Conservation (phyloP, 2,329 filamentous ascomycete genomes). For the Trichophyton verrucosum region DNA sequence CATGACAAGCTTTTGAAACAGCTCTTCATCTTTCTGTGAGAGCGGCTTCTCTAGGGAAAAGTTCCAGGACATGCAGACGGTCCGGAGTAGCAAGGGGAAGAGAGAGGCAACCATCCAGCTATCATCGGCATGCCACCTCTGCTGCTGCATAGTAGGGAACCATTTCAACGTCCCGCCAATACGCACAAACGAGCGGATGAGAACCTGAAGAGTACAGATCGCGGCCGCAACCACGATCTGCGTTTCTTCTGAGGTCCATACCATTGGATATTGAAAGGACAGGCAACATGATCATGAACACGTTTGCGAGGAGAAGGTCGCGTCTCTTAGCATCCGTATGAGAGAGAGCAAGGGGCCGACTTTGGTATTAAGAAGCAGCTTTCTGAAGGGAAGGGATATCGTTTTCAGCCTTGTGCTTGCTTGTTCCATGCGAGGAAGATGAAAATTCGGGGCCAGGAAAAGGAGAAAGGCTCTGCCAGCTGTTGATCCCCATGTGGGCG, state of each 20-base stretch:
- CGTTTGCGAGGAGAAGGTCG: not conserved
- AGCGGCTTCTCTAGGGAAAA: conserved; percentile 7
- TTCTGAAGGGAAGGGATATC: not conserved
- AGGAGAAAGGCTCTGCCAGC: not conserved
- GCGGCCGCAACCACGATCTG: conserved; percentile 12
- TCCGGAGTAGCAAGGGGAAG: conserved; percentile 9
- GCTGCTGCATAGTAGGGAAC: conserved; percentile 10
- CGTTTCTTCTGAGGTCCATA: conserved; percentile 13
- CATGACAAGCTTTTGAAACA: conserved; percentile 11
- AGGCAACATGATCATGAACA: not conserved
- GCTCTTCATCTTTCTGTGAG: conserved; percentile 1
- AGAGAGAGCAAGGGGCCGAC: not conserved
- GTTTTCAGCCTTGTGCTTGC: not conserved
- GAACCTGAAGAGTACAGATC: conserved; percentile 10
- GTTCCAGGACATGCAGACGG: conserved; percentile 9
- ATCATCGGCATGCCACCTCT: conserved; percentile 13
- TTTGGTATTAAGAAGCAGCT: not conserved
- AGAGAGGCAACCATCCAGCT: conserved; percentile 14
- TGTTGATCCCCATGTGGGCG: not conserved
- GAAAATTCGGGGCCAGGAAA: not conserved
- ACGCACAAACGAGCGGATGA: conserved; percentile 12
- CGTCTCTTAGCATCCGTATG: not conserved
- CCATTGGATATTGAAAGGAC: conserved; percentile 10
- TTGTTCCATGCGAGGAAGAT: not conserved
- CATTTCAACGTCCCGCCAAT: conserved; percentile 9